These are phyloP conservation scores for Neobulgaria alba DNA, from an alignment of 2,329 filamentous ascomycete genomes.

Conservation along the genomic window DNA sequence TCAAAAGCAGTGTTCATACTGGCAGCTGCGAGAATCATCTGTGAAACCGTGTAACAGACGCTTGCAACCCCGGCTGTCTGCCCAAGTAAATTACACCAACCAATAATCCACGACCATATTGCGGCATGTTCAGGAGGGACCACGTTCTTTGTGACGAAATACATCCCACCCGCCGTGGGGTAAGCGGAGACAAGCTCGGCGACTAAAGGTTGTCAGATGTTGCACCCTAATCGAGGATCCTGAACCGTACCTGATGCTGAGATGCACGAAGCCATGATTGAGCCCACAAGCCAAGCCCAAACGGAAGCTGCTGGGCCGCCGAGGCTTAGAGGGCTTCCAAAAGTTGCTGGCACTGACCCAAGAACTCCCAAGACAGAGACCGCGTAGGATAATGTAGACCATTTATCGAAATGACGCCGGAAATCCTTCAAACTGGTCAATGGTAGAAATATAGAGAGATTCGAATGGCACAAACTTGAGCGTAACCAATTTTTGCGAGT, in stretches of 20 bases:
- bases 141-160: conserved; percentile 58
- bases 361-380: conserved; percentile 57
- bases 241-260: conserved; percentile 43
- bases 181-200: conserved; percentile 29
- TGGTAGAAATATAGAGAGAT: background rate
- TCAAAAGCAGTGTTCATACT: conserved; percentile 51
- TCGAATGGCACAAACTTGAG: conserved; percentile 38
- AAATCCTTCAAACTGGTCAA: conserved; percentile 39
- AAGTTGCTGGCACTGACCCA: conserved; percentile 57
- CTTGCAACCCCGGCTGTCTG: conserved; percentile 56
- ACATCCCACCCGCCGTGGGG: conserved; percentile 60
- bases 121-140: conserved; percentile 52
- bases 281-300: conserved; percentile 58
- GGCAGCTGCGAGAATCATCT: conserved; percentile 53
- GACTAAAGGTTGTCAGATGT: conserved; percentile 2
- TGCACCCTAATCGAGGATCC: background rate
- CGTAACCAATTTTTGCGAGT: conserved; percentile 53
- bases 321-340: conserved; percentile 46
- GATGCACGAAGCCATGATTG: conserved; percentile 55
- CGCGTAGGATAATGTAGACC: conserved; percentile 58
- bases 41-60: conserved; percentile 53
- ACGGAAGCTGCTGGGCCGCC: conserved; percentile 56
- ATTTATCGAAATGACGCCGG: conserved; percentile 54
- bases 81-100: conserved; percentile 59
- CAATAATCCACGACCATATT: conserved; percentile 56